Conservation (phyloP, 1,139 yeast genomes). For the Suhomyces yuchorum region DNA sequence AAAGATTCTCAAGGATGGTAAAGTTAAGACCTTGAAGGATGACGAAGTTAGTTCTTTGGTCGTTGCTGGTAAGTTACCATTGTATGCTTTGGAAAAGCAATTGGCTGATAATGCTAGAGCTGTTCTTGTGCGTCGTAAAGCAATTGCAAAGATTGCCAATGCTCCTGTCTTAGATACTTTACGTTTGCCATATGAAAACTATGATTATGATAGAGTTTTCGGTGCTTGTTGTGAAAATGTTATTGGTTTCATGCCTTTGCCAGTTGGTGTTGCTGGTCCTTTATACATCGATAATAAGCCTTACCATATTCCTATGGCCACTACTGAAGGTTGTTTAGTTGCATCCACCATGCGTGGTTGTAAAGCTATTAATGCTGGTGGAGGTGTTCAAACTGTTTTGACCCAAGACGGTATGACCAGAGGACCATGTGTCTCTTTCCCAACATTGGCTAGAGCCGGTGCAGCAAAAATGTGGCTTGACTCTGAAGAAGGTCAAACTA, state of each 20-base stretch:
- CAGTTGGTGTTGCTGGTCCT: constrained; percentile 98
- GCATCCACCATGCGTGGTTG: constrained; percentile 99
- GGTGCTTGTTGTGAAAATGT: constrained; percentile 99
- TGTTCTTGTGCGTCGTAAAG: constrained; percentile 87
- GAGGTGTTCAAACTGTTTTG: constrained; percentile 89
- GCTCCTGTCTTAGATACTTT: constrained; percentile 77
- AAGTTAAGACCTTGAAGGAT: constrained; percentile 63
- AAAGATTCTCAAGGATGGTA: constrained; percentile 68
- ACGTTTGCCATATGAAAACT: constrained; percentile 75
- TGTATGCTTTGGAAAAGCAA: constrained; percentile 92
- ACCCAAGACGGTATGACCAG: constrained; percentile 99
- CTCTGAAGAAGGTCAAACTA: constrained; percentile 86
- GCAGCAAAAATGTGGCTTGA: constrained; percentile 95
- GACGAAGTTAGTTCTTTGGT: constrained; percentile 76
- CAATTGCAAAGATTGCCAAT: constrained; percentile 78
- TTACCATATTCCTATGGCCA: constrained; percentile 96
- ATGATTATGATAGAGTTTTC: constrained; percentile 93
- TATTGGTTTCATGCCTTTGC: constrained; percentile 93
- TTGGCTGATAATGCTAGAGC: constrained; percentile 88
- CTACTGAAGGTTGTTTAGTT: constrained; percentile 97
- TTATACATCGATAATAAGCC: constrained; percentile 83
- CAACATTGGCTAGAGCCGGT: constrained; percentile 82
- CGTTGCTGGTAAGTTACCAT: constrained; percentile 76
- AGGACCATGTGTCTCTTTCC: constrained; percentile 96
- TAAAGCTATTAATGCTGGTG: constrained; percentile 96